Evolutionary conservation across 805 yeast genomes (phyloP).

Genomic region (Schwanniomyces pseudopolymorphus): DNA sequence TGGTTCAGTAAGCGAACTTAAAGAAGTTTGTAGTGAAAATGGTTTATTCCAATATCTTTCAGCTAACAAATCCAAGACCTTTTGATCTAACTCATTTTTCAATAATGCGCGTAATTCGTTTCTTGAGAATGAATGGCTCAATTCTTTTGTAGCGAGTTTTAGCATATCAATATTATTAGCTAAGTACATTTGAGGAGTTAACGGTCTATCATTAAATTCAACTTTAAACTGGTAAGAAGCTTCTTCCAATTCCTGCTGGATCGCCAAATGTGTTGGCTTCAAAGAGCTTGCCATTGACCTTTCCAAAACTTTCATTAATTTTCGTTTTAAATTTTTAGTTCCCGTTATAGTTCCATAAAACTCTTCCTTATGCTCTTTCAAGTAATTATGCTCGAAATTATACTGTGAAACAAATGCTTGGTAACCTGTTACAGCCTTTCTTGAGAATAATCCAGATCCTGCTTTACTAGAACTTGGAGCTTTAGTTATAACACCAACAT

Average conservation of each 20-base stretch:
- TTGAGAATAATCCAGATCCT: conserved; percentile 40
- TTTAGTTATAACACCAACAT: conserved; percentile 95
- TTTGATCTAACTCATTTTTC: conserved; percentile 85
- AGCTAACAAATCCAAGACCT: conserved; percentile 82
- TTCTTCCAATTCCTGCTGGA: conserved; percentile 91
- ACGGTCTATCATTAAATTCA: conserved; percentile 89
- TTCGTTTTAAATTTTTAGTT: conserved; percentile 70
- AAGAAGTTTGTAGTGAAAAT: conserved; percentile 16
- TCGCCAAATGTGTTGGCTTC: conserved; percentile 81
- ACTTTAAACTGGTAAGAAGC: conserved; percentile 91
- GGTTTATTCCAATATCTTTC: conserved; percentile 89
- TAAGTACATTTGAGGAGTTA: conserved; percentile 91
- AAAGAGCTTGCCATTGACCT: conserved; percentile 86
- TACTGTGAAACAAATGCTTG: conserved; percentile 69
- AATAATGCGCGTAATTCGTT: conserved; percentile 76
- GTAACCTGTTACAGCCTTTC: conserved; percentile 47
- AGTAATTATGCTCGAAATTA: conserved; percentile 54
- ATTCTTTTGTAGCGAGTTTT: conserved; percentile 82
- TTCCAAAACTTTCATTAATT: conserved; percentile 83
- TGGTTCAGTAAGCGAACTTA: conserved; percentile 37
- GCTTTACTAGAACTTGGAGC: conserved; percentile 49
- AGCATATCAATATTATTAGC: conserved; percentile 88
- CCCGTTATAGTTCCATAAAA: conserved; percentile 71
- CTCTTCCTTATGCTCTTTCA: conserved; percentile 59
- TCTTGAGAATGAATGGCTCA: conserved; percentile 79